Conservation (phyloP, 371 early-diverging fungal genomes). For the Paraphysoderma sedebokerense region DNA sequence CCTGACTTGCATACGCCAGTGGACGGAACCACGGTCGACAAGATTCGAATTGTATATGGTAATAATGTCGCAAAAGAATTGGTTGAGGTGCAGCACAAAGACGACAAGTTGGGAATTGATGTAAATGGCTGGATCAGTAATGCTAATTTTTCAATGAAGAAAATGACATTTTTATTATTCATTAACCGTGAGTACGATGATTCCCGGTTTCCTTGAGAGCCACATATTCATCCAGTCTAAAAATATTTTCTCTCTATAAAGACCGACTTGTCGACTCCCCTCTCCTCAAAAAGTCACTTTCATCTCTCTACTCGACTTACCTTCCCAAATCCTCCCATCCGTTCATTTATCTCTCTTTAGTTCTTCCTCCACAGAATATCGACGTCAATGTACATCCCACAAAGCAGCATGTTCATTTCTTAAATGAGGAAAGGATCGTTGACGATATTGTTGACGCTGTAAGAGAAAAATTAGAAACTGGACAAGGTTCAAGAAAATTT, state of each 20-base stretch:
- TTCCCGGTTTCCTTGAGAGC: not conserved
- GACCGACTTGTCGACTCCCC: conserved; percentile 77
- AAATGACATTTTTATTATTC: conserved; percentile 66
- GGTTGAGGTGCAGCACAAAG: conserved; percentile 25
- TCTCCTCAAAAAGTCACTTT: conserved; percentile 57
- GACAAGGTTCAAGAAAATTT: too few relatives aligned
- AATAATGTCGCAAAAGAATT: conserved; percentile 50
- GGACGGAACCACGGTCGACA: conserved; percentile 38
- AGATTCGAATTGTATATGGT: conserved; percentile 68
- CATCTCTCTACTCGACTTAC: conserved; percentile 52
- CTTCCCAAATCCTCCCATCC: conserved; percentile 78
- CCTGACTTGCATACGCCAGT: conserved; percentile 59
- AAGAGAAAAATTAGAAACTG: conserved; percentile 17
- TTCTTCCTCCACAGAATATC: conserved; percentile 60
- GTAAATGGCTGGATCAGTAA: conserved; percentile 56
- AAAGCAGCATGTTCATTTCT: conserved; percentile 75
- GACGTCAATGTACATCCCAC: conserved; percentile 99
- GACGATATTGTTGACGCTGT: conserved; percentile 40
- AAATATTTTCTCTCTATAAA: conserved; percentile 7
- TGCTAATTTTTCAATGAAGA: conserved; percentile 63
- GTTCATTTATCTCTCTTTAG: conserved; percentile 78
- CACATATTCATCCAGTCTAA: conserved; percentile 1
- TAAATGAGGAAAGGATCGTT: conserved; percentile 73
- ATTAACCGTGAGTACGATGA: conserved; percentile 66
- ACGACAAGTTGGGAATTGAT: conserved; percentile 15